Base-by-base conservation (phyloP, 495 filamentous ascomycete species). In the Jackrogersella minutella region DNA sequence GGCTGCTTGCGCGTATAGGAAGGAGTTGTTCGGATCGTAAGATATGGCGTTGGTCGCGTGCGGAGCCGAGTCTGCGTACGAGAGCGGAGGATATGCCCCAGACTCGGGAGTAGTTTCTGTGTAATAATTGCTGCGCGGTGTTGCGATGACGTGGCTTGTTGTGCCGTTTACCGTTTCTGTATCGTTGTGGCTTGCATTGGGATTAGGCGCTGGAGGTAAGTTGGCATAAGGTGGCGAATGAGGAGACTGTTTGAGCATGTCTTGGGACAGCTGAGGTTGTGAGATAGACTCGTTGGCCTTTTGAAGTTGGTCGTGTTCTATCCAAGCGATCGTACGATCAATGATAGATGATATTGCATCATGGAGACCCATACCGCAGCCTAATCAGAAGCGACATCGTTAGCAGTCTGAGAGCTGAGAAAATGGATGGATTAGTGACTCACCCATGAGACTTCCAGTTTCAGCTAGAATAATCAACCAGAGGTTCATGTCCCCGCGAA, bases 381-480 rank as follows among this genome's bases (percentile, higher is more conserved):
- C 74, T 76, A 58, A 10, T 14, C 5, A 26, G 28, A 6, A 50
- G 16, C 31, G n/a, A 21, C 24, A 5, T 0, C 36, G 60, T 64
- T 47, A 58, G 33, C 13, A 28, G 64, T 21, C 5, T 13, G 44
- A 11, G 17, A 19, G 28, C 21, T 14, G 10, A 16, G 17, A 30
- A 0, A 14, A n/a, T n/a, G n/a, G n/a, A n/a, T 3, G 16, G 30
- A 46, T 51, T 39, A 5, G 1, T 16, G 24, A 77, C 82, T 66
- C 80, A 90, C 88, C 88, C 26, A 91, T 75, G 16, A 90, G 74
- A 34, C 75, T 76, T 24, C 87, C 89, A 58, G 87, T 83, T 46
- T 91, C 87, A 9, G 79, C 81, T 66, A 94, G 83, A 40, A 93
- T 84, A 13, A 78, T 81, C 31, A 91, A 77, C 87, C 90, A 93